Evolutionary conservation across 148 eudicot genomes (phyloP).

Genomic region (Gaultheria prostrata): DNA sequence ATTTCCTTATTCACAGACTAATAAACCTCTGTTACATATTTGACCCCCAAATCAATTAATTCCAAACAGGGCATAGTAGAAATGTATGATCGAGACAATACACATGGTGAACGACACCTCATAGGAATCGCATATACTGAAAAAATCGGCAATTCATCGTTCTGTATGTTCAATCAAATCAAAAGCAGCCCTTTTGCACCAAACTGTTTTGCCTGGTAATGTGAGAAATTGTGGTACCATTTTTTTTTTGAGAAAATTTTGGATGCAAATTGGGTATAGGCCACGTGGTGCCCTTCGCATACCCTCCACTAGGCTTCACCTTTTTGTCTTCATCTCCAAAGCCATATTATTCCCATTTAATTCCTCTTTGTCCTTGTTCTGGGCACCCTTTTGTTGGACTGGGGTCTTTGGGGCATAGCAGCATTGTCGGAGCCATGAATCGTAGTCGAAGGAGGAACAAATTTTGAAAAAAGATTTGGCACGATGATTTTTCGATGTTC

Average conservation of each 20-base stretch:
- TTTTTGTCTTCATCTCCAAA: slow-evolving; percentile 12
- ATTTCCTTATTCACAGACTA: too few relatives aligned
- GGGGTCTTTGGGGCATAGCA: too few relatives aligned
- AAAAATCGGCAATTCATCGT: neutral
- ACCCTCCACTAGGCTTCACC: neutral
- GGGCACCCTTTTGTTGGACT: neutral
- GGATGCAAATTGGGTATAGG: too few relatives aligned
- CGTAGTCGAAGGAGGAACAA: too few relatives aligned
- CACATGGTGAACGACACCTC: neutral
- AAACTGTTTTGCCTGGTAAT: slow-evolving; percentile 6
- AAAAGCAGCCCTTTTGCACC: neutral
- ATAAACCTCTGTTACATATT: too few relatives aligned
- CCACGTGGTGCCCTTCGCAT: too few relatives aligned
- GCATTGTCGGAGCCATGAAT: too few relatives aligned
- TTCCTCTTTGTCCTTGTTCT: neutral
- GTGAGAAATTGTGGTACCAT: neutral
- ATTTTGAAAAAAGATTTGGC: too few relatives aligned
- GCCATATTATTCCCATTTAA: neutral
- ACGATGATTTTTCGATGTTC: too few relatives aligned
- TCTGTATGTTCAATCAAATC: slow-evolving; percentile 15
- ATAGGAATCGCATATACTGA: neutral
- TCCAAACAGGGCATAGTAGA: neutral
- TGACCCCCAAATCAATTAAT: neutral
- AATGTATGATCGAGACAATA: neutral
- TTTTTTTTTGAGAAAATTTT: too few relatives aligned